Evolutionary conservation across 768 basidiomycete genomes (phyloP), one percentile per base, ranked within the genome.

Genomic region (Mycena filopes): DNA sequence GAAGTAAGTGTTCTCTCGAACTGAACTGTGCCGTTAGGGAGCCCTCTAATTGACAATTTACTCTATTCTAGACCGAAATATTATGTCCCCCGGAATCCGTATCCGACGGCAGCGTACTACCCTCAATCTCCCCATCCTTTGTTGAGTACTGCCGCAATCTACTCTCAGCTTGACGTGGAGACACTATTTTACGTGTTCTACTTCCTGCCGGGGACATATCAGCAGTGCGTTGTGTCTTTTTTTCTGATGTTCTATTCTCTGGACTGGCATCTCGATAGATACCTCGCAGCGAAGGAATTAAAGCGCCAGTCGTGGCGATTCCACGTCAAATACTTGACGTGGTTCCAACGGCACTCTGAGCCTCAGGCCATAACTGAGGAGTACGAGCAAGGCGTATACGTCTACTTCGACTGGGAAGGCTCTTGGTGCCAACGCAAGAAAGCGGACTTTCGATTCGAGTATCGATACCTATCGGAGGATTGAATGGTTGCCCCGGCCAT

Each of bases 361-460:
- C 98, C 98, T 11, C 95, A 97, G 74, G 96, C 96, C 2, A 98
- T 99, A 76, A 99, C 98, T 55, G 97, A 99, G 72, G 97, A 99
- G 76, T 99, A 98, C 77, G 98, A 99, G 79, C 96, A 99, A 81
- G 98, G 98, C 16, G 95, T 98, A 16, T 99, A 99, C 78, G 93
- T 98, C 36, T 99, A 99, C 84, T 98, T 99, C 77, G 97, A 98
- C 79, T 98, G 96, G 96, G 96, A 98, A 77, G 95, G 95, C 53
- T 94, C 93, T 68, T 99, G 97, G 98, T 98, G 96, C 77, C 95
- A 97, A 76, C 86, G 97, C 75, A 95, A 96, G 83, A 99, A 99
- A 85, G 90, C 92, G 74, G 96, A 99, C 77, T 99, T 99, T 86
- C 90, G 95, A 26, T 99, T 95, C 73, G 93, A 96, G 79, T 97